These are phyloP conservation scores for Apium graveolens DNA, from an alignment of 129 eudicot genomes.

Conservation along the genomic window DNA sequence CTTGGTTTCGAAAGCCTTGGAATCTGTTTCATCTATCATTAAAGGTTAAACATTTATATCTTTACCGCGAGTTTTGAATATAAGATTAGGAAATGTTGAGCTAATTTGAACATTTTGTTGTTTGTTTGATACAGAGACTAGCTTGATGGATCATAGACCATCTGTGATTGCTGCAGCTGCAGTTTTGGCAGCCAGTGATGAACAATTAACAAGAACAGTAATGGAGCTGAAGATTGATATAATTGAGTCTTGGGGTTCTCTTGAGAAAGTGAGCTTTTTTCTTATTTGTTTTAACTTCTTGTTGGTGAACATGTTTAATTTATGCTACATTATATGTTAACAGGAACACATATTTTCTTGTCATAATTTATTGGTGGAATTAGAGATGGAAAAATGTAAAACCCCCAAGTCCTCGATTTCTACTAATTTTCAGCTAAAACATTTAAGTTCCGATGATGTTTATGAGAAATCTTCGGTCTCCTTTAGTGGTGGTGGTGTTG, in stretches of 20 bases:
- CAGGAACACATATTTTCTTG: slow-evolving; percentile 47
- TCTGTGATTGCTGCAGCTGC: slow-evolving; percentile 74
- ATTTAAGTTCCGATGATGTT: slow-evolving; percentile 24
- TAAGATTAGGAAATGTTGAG: not conserved
- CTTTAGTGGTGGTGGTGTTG: slow-evolving; percentile 5
- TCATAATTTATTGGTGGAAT: slow-evolving; percentile 48
- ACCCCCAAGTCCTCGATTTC: slow-evolving; percentile 32
- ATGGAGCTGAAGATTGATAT: slow-evolving; percentile 49
- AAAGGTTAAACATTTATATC: slow-evolving; percentile 33
- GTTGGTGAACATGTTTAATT: slow-evolving; percentile 4
- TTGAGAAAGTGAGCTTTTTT: slow-evolving; percentile 49
- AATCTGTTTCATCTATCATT: slow-evolving; percentile 33
- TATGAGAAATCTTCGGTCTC: slow-evolving; percentile 12
- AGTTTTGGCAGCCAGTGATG: slow-evolving; percentile 51
- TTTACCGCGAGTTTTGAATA: not conserved
- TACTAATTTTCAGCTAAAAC: slow-evolving; percentile 13
- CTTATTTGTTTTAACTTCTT: not conserved
- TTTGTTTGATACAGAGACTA: slow-evolving; percentile 44
- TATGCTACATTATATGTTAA: slow-evolving; percentile 9
- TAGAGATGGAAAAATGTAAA: slow-evolving; percentile 26
- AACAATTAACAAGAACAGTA: slow-evolving; percentile 31
- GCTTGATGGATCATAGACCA: slow-evolving; percentile 49
- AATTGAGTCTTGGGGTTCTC: slow-evolving; percentile 42
- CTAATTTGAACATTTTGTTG: not conserved
- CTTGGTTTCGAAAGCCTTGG: slow-evolving; percentile 30